Evolutionary conservation across 345 rosid species (phyloP), one percentile per base, ranked within the genome.

Genomic region (Theobroma cacao): DNA sequence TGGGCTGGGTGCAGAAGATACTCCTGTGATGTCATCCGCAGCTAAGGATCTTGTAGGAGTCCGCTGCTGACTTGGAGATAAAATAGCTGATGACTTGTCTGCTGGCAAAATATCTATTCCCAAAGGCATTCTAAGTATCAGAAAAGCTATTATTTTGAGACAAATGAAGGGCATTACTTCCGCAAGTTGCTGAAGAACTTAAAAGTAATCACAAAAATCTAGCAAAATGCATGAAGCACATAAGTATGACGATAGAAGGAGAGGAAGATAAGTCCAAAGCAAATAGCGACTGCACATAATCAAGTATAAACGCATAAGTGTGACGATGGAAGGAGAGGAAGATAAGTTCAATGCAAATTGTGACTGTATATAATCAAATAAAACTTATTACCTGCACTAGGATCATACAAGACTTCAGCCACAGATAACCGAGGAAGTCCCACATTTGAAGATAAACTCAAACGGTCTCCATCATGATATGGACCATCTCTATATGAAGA

Each of bases 391-490:
- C 97, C 98, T 7, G 84, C 80, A 69, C 73, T 72, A 47, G 93
- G 82, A 76, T 88, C 96, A 84, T 88, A 81, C 77, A 90, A 74
- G 79, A 91, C 91, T 84, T 92, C 91, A 2, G 97, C 90, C 60
- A 87, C 91, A 58, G 95, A 89, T 61, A 92, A 82, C 20, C 60
- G 90, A 82, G 94, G 91, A 86, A 82, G 86, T 59, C 82, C 80
- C 60, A 80, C 75, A 86, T 80, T 86, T 81, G 95, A 89, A 76
- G 98, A 88, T 59, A 91, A 85, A 78, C 96, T 87, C 52, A 77
- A 60, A 71, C 86, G 87, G 43, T 87, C 90, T 45, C 84, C 88
- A 76, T 90, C 98, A 59, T 77, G 75, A 78, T 79, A 75, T 76
- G 86, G 80, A 41, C 81, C 55, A 85, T 86, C 97, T 81, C 87